Evolutionary conservation across 352 stramenopile genomes (phyloP), one percentile per base, ranked within the genome.

Genomic region (Globisporangium lucens): DNA sequence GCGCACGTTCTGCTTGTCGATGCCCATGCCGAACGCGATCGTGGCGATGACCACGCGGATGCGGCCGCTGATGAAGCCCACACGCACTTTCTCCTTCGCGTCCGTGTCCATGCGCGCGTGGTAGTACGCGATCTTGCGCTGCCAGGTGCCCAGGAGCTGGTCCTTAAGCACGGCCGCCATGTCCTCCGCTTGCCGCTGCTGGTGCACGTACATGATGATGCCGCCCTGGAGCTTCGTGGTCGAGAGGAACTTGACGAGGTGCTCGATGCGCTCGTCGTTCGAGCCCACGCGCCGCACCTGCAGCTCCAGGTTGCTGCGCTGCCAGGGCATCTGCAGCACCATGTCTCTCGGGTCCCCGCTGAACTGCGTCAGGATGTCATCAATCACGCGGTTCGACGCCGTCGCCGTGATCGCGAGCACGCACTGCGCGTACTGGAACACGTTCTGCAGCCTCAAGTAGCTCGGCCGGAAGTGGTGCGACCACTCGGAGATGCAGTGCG

Each of bases 11-110:
- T 91, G 85, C 74, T 99, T 99, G 82, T 99, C 97, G 63, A 99
- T 99, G 61, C 98, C 98, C 85, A 99, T 98, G 10, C 97, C 97
- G 72, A 99, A 99, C 1, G 97, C 97, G 66, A 99, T 94, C 12
- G 97, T 99, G 4, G 97, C 97, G 70, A 99, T 95, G 57, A 98
- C 91, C 33, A 99, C 85, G 36, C 85, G 83, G 27, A 95, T 82
- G 58, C 84, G 74, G 7, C 96, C 96, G 66, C 85, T 76, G 52
- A 97, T 78, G 68, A 99, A 99, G 22, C 85, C 80, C 17, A 67
- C 78, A 0, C 84, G 85, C 53, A 93, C 76, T 67, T 94, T 93
- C 63, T 92, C 85, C 69, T 89, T 93, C 3, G 76, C 75, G n/a
- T 91, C 68, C 0, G 82, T 60, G 36, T 96, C 78, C 75, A 98